Base-by-base conservation (phyloP, 257 asterid species). In the Solanum tarapatanum region DNA sequence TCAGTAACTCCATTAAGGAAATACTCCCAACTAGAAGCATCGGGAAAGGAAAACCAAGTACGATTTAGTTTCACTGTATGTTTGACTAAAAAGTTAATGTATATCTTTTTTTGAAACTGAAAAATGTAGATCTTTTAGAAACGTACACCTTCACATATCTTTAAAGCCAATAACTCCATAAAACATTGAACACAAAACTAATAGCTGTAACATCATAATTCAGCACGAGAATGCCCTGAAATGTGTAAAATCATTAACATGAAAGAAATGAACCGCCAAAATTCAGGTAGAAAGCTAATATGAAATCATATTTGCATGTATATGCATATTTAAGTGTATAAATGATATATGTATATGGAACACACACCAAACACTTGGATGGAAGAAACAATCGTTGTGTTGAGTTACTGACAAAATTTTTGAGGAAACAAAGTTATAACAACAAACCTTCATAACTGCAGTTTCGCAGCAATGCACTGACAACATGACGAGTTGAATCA, bases 401-500 rank as follows among this genome's bases (percentile, higher is more conserved):
- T 66, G 84, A 51, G 48, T 39, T 66, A 64, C 48, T 80, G 80
- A 82, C 11, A n/a, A 26, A 75, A 32, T 3, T 26, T 28, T 13
- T 39, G 16, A 60, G 13, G 37, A 85, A 74, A 66, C 62, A 33
- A 32, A 36, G 48, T 75, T 26, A 33, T 51, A 24, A 75, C 26
- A 68, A 28, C 48, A 69, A 86, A 92, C 94, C 94, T 90, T 92
- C 93, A 64, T 91, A 92, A 74, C 94, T 91, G 93, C 94, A 92
- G 79, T 92, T 91, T 60, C 92, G 90, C 75, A 92, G 92, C 89
- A 92, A 89, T 8, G 94, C 94, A 88, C 93, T 90, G 85, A 92
- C 93, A 70, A 92, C 90, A 58, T 92, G 94, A 30, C 94, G 92
- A 37, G 94, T 92, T 82, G 93, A 92, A 79, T 92, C 91, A 84